phyloP scores from a whole-genome alignment of 805 yeast genomes.

The Wickerhamiella sergipiensis region DNA sequence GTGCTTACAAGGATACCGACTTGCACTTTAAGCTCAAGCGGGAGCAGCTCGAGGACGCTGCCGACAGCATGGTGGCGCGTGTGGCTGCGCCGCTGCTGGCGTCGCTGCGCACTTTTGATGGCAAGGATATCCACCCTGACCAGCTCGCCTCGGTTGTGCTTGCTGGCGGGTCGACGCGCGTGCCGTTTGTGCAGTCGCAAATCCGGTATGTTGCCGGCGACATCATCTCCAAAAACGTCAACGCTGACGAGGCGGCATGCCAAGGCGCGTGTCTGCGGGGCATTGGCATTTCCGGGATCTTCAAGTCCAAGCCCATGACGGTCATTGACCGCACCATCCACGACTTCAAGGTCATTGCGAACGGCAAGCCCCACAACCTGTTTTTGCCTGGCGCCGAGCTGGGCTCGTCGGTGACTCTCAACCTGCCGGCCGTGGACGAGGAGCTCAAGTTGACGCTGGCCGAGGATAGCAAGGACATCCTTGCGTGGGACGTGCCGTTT shows the following conservation, averaged over 20 bases:
- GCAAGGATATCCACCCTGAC: slow-evolving; percentile 18
- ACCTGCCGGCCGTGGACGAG: slow-evolving; percentile 15
- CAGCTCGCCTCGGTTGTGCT: slow-evolving; percentile 56
- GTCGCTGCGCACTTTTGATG: slow-evolving; percentile 31
- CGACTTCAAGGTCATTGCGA: slow-evolving; percentile 36
- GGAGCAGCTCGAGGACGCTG: slow-evolving; percentile 60
- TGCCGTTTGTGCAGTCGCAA: slow-evolving; percentile 57
- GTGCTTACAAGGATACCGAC: slow-evolving; percentile 59
- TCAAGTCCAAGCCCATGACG: slow-evolving; percentile 46
- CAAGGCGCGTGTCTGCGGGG: slow-evolving; percentile 83
- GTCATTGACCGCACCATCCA: slow-evolving; percentile 43
- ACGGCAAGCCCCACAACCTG: slow-evolving; percentile 25
- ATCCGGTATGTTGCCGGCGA: slow-evolving; percentile 40
- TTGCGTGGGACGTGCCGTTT: slow-evolving; percentile 20
- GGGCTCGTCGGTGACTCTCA: slow-evolving; percentile 20
- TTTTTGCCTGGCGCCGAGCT: slow-evolving; percentile 23
- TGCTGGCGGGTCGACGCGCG: slow-evolving; percentile 84
- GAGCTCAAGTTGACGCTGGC: slow-evolving; percentile 26
- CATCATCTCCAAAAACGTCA: slow-evolving; percentile 63
- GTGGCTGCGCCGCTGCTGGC: slow-evolving; percentile 41
- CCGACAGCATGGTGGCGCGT: slow-evolving; percentile 23
- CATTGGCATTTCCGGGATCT: slow-evolving; percentile 53
- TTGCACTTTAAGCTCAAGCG: slow-evolving; percentile 55
- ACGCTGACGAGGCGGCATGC: slow-evolving; percentile 91
- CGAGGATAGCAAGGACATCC: slow-evolving; percentile 28